These are phyloP conservation scores for Leishmania guyanensis DNA, from an alignment of 208 protist genomes.

Conservation along the genomic window DNA sequence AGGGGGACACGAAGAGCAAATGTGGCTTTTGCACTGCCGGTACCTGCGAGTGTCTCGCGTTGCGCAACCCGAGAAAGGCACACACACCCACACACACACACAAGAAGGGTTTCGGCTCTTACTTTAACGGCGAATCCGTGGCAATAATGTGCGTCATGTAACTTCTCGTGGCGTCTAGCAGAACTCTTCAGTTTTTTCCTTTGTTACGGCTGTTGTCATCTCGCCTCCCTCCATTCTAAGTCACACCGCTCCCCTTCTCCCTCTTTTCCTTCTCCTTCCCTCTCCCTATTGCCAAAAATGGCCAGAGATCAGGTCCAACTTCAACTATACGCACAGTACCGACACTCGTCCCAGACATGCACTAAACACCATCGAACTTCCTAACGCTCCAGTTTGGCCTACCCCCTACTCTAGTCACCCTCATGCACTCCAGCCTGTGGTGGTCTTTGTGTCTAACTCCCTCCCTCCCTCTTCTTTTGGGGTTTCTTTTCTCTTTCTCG, in stretches of 20 bases:
- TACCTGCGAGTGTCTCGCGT: not conserved
- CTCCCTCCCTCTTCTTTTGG: no score
- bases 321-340: not conserved
- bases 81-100: no score
- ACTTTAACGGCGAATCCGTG: not conserved
- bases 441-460: no score
- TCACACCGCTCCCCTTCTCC: not conserved
- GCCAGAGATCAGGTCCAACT: not conserved
- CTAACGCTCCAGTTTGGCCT: not conserved
- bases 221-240: not conserved
- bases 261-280: not conserved
- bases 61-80: no score
- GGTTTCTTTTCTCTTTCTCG: no score
- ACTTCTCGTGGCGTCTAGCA: not conserved
- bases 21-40: not conserved
- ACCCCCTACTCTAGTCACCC: not conserved
- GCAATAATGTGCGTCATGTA: not conserved
- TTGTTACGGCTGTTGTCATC: not conserved
- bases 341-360: not conserved
- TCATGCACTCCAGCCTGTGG: not conserved
- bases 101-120: not conserved
- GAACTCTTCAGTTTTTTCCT: not conserved
- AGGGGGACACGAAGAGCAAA: not conserved
- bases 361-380: not conserved
- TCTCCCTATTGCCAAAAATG: not conserved